These are phyloP conservation scores for Dryas integrifolia DNA, from an alignment of 331 rosid species.

Conservation along the genomic window DNA sequence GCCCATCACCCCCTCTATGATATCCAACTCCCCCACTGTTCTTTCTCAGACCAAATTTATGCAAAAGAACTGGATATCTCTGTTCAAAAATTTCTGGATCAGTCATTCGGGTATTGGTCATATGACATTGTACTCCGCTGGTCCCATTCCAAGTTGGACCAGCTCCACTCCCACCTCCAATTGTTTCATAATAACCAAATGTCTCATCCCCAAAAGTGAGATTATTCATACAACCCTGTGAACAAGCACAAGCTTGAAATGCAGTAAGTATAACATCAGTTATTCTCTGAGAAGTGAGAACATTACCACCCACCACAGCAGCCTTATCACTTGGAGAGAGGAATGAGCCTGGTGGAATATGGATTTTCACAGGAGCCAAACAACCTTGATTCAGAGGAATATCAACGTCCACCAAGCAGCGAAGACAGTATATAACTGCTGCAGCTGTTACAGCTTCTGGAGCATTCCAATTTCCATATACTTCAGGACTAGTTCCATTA, in stretches of 20 bases:
- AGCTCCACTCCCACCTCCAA: conserved; percentile 95
- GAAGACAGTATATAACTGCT: conserved; percentile 85
- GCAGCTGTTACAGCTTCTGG: conserved; percentile 94
- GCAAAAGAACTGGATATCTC: conserved; percentile 81
- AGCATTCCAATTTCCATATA: conserved; percentile 91
- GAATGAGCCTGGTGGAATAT: conserved; percentile 81
- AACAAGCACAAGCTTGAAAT: conserved; percentile 92
- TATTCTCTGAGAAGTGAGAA: conserved; percentile 87
- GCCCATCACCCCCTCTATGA: conserved; percentile 81
- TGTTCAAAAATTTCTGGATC: conserved; percentile 90
- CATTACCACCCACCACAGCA: conserved; percentile 93
- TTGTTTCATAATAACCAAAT: conserved; percentile 91
- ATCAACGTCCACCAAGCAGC: conserved; percentile 81
- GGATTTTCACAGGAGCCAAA: conserved; percentile 86
- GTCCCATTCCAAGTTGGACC: conserved; percentile 92
- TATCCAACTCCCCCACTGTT: conserved; percentile 75
- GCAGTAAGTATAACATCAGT: conserved; percentile 86
- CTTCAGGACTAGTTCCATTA: conserved; percentile 78
- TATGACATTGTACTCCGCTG: conserved; percentile 88
- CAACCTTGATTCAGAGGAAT: conserved; percentile 97
- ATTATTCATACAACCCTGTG: conserved; percentile 97
- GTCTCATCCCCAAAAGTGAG: conserved; percentile 88
- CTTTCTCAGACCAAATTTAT: conserved; percentile 61
- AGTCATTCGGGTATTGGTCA: conserved; percentile 94
- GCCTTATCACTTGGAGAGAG: conserved; percentile 89